These are phyloP conservation scores for Blepharisma stoltei DNA, from an alignment of 73 alveolate species.

Conservation along the genomic window DNA sequence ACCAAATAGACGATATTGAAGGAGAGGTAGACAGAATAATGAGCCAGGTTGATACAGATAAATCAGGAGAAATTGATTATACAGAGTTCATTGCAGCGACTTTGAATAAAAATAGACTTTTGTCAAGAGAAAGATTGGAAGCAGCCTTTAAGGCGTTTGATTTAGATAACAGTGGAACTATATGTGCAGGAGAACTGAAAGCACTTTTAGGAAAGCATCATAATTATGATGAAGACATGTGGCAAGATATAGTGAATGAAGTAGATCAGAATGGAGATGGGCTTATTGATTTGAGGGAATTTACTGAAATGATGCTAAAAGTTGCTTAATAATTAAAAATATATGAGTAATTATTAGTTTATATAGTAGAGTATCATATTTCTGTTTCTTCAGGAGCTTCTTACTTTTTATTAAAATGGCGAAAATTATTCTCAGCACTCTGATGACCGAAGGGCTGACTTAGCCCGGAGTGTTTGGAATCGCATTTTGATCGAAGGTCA, in stretches of 20 bases:
- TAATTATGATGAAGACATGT: constrained; percentile 54
- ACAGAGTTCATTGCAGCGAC: constrained; percentile 50
- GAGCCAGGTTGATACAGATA: constrained; percentile 37
- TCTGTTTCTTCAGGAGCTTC: too few relatives aligned
- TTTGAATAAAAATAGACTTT: constrained; percentile 42
- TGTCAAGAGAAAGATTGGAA: constrained; percentile 40
- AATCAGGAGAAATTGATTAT: constrained; percentile 53
- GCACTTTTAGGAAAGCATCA: constrained; percentile 37
- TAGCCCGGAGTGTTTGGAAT: too few relatives aligned
- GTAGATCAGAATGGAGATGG: constrained; percentile 76
- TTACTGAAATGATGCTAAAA: constrained; percentile 31
- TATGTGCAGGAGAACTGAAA: constrained; percentile 47
- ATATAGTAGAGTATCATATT: too few relatives aligned
- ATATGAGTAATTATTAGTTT: neutral
- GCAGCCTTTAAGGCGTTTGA: constrained; percentile 48
- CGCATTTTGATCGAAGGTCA: too few relatives aligned
- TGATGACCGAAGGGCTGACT: too few relatives aligned
- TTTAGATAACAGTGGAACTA: constrained; percentile 49
- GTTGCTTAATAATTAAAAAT: neutral
- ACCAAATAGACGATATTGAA: constrained; percentile 33
- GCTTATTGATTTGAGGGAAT: constrained; percentile 45
- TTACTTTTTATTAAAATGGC: too few relatives aligned
- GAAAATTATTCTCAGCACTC: too few relatives aligned
- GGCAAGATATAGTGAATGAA: constrained; percentile 67
- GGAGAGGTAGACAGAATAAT: constrained; percentile 50